Evolutionary conservation across 108 stramenopile genomes (phyloP).

Genomic region (Nitzschia sp.): DNA sequence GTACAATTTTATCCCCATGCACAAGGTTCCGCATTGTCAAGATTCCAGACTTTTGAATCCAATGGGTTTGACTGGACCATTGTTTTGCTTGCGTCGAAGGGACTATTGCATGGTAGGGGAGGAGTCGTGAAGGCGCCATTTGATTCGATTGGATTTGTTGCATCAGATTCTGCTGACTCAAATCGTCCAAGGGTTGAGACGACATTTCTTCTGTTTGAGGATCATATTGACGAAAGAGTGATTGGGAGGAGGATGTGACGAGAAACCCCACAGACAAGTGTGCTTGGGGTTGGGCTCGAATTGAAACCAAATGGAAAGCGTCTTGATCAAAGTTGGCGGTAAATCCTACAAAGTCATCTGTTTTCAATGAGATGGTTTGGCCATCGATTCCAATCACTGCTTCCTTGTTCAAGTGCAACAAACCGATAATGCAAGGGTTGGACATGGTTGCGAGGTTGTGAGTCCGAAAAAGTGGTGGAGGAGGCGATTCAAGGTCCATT

Average conservation of each 20-base stretch:
- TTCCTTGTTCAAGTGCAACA: constrained; percentile 46
- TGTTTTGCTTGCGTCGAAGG: constrained; percentile 15
- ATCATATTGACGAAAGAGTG: constrained; percentile 63
- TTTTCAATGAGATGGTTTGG: constrained; percentile 34
- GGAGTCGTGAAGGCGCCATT: constrained; percentile 28
- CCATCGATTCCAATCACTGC: constrained; percentile 44
- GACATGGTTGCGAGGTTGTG: not conserved
- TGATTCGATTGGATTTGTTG: constrained; percentile 32
- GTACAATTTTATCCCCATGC: constrained; percentile 63
- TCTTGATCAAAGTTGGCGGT: not conserved
- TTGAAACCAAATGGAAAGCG: constrained; percentile 47
- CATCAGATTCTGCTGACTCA: constrained; percentile 46
- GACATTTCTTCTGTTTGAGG: constrained; percentile 76
- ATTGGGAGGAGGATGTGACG: constrained; percentile 2
- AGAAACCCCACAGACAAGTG: constrained; percentile 33
- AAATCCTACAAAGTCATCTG: constrained; percentile 59
- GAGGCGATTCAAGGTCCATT: too few species aligned
- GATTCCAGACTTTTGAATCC: constrained; percentile 6
- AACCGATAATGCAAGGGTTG: constrained; percentile 15
- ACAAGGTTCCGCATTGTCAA: constrained; percentile 22
- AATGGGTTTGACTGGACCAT: constrained; percentile 28
- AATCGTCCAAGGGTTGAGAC: constrained; percentile 50
- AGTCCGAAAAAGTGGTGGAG: not conserved
- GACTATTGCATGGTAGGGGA: constrained; percentile 53
- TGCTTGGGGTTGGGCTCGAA: constrained; percentile 9